A percentile compares a stretch with the other conserved stretches of the same genome.
Evolutionary conservation across 768 basidiomycete genomes (phyloP).

Genomic region (Mycena metata): DNA sequence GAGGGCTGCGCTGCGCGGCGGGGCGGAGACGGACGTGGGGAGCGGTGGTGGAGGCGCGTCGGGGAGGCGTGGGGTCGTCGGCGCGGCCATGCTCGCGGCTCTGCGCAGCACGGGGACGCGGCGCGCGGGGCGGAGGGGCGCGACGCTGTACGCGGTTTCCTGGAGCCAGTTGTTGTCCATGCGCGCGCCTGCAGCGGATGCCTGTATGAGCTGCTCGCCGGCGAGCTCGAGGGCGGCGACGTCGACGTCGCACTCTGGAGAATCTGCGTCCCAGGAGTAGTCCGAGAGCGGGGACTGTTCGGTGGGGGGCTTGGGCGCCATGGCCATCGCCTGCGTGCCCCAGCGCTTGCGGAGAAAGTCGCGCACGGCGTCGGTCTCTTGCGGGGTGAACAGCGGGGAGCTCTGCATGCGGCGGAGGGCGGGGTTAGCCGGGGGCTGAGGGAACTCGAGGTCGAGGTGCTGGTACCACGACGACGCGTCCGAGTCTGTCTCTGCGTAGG

Average conservation of each 20-base stretch:
- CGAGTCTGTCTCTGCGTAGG: constrained; percentile 49
- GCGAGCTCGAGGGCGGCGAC: constrained; percentile 24
- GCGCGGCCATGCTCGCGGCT: constrained; percentile 35
- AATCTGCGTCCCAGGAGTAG: constrained; percentile 35
- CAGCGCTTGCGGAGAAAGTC: constrained; percentile 42
- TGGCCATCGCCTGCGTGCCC: constrained; percentile 27
- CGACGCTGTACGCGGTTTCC: constrained; percentile 2
- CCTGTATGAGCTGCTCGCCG: constrained; percentile 34
- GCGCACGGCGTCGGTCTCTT: constrained; percentile 44
- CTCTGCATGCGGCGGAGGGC: constrained; percentile 59
- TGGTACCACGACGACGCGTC: constrained; percentile 52
- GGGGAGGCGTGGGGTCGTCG: constrained; percentile 8
- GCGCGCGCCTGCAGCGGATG: not conserved
- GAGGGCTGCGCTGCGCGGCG: constrained; percentile 18
- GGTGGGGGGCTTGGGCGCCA: not conserved
- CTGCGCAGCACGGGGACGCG: constrained; percentile 28
- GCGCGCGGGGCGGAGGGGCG: constrained; percentile 18
- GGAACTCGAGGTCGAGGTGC: constrained; percentile 49
- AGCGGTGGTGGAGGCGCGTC: constrained; percentile 14
- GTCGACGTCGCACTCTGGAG: constrained; percentile 26
- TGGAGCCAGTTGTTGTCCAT: constrained; percentile 27
- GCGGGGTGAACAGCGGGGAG: constrained; percentile 55
- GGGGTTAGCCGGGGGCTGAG: constrained; percentile 57
- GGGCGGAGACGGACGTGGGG: not conserved
- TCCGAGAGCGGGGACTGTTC: constrained; percentile 10